A percentile compares a stretch with the other conserved stretches of the same genome.
phyloP scores from a whole-genome alignment of 225 moss, liverwort and hornwort genomes.

The Pleurozium schreberi region DNA sequence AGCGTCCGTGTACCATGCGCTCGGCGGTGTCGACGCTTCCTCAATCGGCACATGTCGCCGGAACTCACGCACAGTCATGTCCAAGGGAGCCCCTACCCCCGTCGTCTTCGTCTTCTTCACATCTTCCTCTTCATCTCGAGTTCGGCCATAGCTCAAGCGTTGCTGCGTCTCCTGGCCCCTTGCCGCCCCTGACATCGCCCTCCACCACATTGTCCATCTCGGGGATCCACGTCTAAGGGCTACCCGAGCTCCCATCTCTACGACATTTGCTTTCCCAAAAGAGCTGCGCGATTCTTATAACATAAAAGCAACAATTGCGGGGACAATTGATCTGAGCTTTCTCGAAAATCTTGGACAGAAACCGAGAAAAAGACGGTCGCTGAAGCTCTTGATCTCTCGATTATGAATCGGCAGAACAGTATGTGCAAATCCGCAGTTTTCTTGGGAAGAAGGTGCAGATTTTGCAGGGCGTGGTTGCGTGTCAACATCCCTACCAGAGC shows the following conservation, averaged over 20 bases:
- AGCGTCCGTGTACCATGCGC: slow-evolving; percentile 77
- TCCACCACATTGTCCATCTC: neutral
- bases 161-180: neutral
- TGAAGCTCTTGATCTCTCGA: neutral
- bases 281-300: neutral
- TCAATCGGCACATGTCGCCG: slow-evolving; percentile 41
- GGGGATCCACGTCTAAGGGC: neutral
- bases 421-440: neutral
- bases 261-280: neutral
- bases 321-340: neutral
- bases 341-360: neutral
- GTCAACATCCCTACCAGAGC: neutral
- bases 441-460: neutral
- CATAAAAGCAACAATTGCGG: neutral
- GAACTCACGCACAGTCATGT: slow-evolving; percentile 32
- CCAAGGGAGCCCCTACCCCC: no score
- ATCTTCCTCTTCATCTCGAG: neutral
- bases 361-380: neutral
- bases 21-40: slow-evolving; percentile 76
- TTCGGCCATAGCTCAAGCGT: neutral
- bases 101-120: neutral
- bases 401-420: neutral
- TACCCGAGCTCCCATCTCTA: neutral
- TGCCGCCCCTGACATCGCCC: neutral
- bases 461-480: neutral